Percentiles rank a stretch among this genome's conserved stretches.
These are phyloP conservation scores for Byssothecium circinans DNA, from an alignment of 2,329 filamentous ascomycete genomes.

Conservation along the genomic window DNA sequence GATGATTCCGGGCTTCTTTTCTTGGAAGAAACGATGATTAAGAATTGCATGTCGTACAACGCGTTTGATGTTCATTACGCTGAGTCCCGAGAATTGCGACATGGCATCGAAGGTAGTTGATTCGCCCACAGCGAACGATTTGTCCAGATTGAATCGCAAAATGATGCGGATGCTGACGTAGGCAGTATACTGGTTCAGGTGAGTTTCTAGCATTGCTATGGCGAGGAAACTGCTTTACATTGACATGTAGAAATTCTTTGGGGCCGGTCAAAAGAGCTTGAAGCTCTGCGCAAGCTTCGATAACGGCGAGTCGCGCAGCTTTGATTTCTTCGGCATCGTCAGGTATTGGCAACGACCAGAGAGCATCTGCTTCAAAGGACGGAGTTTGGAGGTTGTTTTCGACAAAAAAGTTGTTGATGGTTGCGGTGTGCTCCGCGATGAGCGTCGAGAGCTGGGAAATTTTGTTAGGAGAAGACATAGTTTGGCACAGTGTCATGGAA, in stretches of 20 bases:
- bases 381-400: conserved; percentile 8
- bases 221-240: conserved; percentile 4
- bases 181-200: conserved; percentile 6
- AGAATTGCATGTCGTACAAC: conserved; percentile 16
- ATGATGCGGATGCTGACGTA: conserved; percentile 13
- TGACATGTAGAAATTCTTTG: conserved; percentile 7
- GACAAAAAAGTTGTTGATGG: background rate
- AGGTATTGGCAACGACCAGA: conserved; percentile 6
- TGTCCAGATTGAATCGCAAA: conserved; percentile 15
- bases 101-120: conserved; percentile 13
- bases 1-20: conserved; percentile 11
- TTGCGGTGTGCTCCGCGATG: conserved; percentile 1
- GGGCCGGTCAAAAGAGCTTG: conserved; percentile 11
- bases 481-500: background rate
- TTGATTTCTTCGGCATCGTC: conserved; percentile 11
- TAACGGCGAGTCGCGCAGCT: conserved; percentile 4
- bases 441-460: background rate
- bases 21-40: conserved; percentile 16
- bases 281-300: conserved; percentile 12
- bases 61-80: conserved; percentile 9
- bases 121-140: conserved; percentile 13
- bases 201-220: background rate
- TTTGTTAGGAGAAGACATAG: conserved; percentile 1
- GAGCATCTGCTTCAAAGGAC: conserved; percentile 8
- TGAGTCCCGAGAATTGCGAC: conserved; percentile 11